These are phyloP conservation scores for Talaromyces wortmannii DNA, from an alignment of 495 filamentous ascomycete genomes.

Conservation along the genomic window DNA sequence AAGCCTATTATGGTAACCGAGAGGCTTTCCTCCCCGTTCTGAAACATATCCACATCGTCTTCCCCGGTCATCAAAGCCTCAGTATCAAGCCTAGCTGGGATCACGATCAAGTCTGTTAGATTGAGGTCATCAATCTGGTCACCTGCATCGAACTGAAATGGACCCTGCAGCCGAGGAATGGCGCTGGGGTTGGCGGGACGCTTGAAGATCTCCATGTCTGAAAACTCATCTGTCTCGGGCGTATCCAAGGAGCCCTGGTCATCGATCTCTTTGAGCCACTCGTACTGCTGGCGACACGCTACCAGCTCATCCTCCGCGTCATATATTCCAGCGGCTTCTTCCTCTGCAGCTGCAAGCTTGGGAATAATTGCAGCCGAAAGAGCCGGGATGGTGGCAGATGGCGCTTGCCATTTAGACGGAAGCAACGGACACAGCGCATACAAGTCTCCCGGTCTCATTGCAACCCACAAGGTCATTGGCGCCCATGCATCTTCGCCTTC, in stretches of 20 bases:
- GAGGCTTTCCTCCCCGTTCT: slow-evolving; percentile 54
- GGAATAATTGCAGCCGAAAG: slow-evolving; percentile 67
- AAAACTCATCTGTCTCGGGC: slow-evolving; percentile 31
- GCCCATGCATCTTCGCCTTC: slow-evolving; percentile 73
- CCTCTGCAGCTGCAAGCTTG: slow-evolving; percentile 53
- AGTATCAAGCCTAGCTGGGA: slow-evolving; percentile 43
- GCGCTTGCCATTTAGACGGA: slow-evolving; percentile 75
- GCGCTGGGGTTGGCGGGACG: slow-evolving; percentile 65
- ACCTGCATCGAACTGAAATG: slow-evolving; percentile 63
- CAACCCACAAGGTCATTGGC: slow-evolving; percentile 86
- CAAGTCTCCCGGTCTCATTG: slow-evolving; percentile 80
- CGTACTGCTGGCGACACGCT: slow-evolving; percentile 57
- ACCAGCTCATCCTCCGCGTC: slow-evolving; percentile 42
- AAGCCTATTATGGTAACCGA: slow-evolving; percentile 71
- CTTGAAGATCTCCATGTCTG: slow-evolving; percentile 51
- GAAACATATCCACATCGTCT: slow-evolving; percentile 37
- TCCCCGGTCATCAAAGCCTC: slow-evolving; percentile 48
- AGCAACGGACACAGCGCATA: slow-evolving; percentile 87
- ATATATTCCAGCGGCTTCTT: slow-evolving; percentile 41
- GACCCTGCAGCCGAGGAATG: slow-evolving; percentile 77
- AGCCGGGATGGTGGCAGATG: slow-evolving; percentile 65
- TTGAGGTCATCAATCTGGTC: slow-evolving; percentile 65
- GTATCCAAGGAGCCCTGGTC: slow-evolving; percentile 41
- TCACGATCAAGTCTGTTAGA: slow-evolving; percentile 54
- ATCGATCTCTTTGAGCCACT: slow-evolving; percentile 79